Evolutionary conservation across 345 rosid genomes (phyloP).

Genomic region (Erodium maritimum): DNA sequence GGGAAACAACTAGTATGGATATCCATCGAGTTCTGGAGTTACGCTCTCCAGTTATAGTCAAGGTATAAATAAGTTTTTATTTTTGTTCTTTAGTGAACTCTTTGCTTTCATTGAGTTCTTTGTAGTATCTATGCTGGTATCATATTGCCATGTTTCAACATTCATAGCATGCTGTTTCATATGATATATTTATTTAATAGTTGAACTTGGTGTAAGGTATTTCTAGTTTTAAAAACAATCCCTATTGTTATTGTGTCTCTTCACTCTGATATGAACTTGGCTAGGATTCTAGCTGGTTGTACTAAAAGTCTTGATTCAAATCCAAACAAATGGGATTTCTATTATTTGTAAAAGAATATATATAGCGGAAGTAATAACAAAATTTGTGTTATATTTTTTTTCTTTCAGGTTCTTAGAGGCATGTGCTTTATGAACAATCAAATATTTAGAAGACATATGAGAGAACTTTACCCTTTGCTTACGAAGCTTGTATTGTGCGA

Average conservation of each 20-base stretch:
- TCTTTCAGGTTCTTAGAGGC: conserved; percentile 75
- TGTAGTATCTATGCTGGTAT: not conserved
- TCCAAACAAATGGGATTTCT: no score
- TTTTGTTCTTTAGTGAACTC: not conserved
- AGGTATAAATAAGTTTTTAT: conserved; percentile 38
- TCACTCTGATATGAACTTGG: no score
- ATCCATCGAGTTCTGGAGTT: conserved; percentile 78
- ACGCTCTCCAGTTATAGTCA: conserved; percentile 83
- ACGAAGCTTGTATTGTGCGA: conserved; percentile 87
- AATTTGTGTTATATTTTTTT: not conserved
- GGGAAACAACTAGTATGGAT: conserved; percentile 74
- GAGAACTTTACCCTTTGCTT: conserved; percentile 86
- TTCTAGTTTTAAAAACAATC: not conserved
- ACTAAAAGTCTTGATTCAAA: not conserved
- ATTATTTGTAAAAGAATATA: no score
- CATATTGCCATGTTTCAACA: not conserved
- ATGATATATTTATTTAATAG: no score
- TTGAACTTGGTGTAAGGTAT: not conserved
- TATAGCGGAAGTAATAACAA: not conserved
- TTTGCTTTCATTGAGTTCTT: not conserved
- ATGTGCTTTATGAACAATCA: conserved; percentile 84
- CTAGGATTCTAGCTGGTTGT: not conserved
- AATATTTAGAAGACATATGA: conserved; percentile 73
- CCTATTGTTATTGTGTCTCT: not conserved
- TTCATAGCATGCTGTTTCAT: not conserved